A percentile compares a stretch with the other conserved stretches of the same genome.
Conservation (phyloP, 257 asterid species). For the Mitragyna speciosa region DNA sequence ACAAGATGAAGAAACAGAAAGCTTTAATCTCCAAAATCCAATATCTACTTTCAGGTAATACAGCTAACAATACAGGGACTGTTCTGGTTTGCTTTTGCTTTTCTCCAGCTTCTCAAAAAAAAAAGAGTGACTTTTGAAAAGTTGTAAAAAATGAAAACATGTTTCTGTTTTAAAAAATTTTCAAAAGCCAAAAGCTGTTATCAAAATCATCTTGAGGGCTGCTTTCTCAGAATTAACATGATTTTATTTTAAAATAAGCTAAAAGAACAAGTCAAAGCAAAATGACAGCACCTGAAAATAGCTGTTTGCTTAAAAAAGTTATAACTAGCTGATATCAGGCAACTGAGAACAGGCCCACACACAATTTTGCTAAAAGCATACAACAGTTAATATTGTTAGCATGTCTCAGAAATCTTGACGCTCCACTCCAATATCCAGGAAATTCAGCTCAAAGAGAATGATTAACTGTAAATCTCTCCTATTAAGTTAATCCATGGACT, state of each 20-base stretch:
- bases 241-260: background rate
- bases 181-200: background rate
- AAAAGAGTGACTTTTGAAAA: background rate
- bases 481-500: background rate
- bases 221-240: background rate
- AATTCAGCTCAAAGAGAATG: too few relatives aligned
- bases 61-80: background rate
- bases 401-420: background rate
- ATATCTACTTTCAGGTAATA: background rate
- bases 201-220: background rate
- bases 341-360: too few relatives aligned
- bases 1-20: conserved; percentile 12
- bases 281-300: too few relatives aligned
- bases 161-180: background rate
- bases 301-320: background rate
- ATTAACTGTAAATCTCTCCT: background rate
- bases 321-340: background rate
- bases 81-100: background rate
- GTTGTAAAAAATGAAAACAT: background rate
- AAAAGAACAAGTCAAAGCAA: background rate
- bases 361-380: background rate
- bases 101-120: background rate
- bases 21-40: conserved; percentile 1
- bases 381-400: background rate
- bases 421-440: background rate